Evolutionary conservation across 345 rosid species (phyloP), one percentile per base, ranked within the genome.

Genomic region (Erysimum cheiranthoides): DNA sequence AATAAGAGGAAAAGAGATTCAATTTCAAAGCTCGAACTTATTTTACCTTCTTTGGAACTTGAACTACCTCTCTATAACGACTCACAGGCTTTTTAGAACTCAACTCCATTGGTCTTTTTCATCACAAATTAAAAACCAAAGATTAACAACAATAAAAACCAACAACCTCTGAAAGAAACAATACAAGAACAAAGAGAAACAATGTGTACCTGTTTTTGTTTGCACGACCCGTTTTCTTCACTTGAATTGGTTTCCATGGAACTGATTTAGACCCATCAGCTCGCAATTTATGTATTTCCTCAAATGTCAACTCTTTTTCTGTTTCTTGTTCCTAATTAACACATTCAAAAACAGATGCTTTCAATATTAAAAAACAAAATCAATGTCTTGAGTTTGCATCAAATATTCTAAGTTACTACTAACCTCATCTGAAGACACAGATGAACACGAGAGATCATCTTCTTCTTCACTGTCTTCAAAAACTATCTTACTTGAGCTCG

Each of bases 41-140:
- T 32, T 21, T 28, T 71, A 90, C 95, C 94, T 78, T 89, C 78
- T 86, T 94, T 36, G 98, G 93, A 70, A 74, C 87, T 69, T 87
- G 95, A 52, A 92, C 73, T 39, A 89, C 91, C 78, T 94, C 91
- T 77, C 97, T 82, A 72, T 79, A 87, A 30, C 93, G 80, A 78
- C 84, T 74, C 76, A 94, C 92, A 0, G 96, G 98, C 83, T 82
- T 90, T 79, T 85, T 92, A 76, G 88, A 80, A 80, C 91, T 89
- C 32, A 76, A 82, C 75, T 92, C 97, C 82, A 83, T 79, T 13
- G 97, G 97, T 83, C 98, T 93, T 34, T 40, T 30, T 14, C 36
- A 60, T 47, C 39, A 80, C 39, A 61, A 69, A 66, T 0, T 5
- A 62, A 70, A 69, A 40, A 52, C 35, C 34, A 0, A 75, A 42